Percentiles rank a stretch among this genome's conserved stretches.
Conservation (phyloP, 83 land plant species). For the Isoetes engelmannii region DNA sequence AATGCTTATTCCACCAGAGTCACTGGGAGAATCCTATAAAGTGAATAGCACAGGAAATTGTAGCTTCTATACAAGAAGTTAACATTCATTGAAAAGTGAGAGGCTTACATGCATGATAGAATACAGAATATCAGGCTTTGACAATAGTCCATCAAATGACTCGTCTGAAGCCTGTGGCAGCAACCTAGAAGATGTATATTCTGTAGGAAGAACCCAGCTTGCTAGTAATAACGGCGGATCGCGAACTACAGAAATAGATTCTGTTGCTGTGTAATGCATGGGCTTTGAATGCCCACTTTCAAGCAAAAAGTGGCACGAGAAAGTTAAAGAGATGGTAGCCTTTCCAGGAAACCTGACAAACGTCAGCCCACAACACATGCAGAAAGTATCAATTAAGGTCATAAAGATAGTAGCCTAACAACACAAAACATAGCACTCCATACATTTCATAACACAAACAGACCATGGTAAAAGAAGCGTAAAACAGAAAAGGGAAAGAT, state of each 20-base stretch:
- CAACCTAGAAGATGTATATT: slow-evolving; percentile 55
- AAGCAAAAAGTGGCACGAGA: slow-evolving; percentile 57
- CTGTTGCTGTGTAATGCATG: slow-evolving; percentile 47
- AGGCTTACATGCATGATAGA: slow-evolving; percentile 47
- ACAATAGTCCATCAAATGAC: slow-evolving; percentile 14
- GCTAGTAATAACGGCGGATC: slow-evolving; percentile 79
- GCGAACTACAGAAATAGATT: slow-evolving; percentile 50
- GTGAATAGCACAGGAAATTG: neutral
- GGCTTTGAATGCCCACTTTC: slow-evolving; percentile 24
- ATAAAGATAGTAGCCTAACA: no score
- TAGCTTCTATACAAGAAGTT: slow-evolving; percentile 1
- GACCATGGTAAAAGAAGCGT: no score
- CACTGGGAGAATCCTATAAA: slow-evolving; percentile 27
- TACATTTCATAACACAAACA: no score
- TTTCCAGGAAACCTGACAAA: slow-evolving; percentile 68
- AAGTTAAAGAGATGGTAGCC: slow-evolving; percentile 50
- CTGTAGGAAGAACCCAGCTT: slow-evolving; percentile 85
- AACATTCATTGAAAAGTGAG: neutral
- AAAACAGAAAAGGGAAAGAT: no score
- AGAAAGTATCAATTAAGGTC: no score
- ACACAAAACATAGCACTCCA: no score
- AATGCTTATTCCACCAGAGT: slow-evolving; percentile 27
- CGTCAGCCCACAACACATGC: no score
- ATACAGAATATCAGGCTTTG: slow-evolving; percentile 44
- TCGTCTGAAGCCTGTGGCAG: slow-evolving; percentile 49